These are phyloP conservation scores for Suhomyces taliae DNA, from an alignment of 1,139 yeast genomes.

Conservation along the genomic window DNA sequence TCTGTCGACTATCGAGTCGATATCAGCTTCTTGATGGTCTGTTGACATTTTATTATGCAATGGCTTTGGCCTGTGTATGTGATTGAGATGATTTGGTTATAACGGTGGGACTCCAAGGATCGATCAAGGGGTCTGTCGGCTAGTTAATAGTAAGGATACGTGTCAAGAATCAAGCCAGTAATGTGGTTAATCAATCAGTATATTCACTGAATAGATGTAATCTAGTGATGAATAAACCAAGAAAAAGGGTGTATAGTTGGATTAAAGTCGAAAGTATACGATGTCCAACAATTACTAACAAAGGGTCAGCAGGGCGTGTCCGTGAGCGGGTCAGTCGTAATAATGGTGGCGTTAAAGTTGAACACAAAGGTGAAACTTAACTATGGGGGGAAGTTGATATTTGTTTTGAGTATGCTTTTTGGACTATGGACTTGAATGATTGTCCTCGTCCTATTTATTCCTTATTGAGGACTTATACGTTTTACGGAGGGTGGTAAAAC, in stretches of 20 bases:
- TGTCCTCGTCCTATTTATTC: slow-evolving; percentile 6
- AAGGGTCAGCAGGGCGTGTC: slow-evolving; percentile 9
- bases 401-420: not conserved
- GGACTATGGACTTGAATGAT: slow-evolving; percentile 2
- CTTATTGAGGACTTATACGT: slow-evolving; percentile 6
- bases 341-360: not conserved
- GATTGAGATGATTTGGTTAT: not conserved
- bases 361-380: not conserved
- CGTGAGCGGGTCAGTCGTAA: slow-evolving; percentile 1
- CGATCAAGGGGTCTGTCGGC: too few species aligned
- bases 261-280: slow-evolving; percentile 1
- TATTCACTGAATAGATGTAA: not conserved
- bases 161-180: slow-evolving; percentile 1
- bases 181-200: slow-evolving; percentile 2
- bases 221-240: slow-evolving; percentile 1
- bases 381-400: not conserved
- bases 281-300: slow-evolving; percentile 6
- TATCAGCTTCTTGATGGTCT: slow-evolving; percentile 86
- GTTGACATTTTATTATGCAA: slow-evolving; percentile 24
- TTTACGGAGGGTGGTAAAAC: slow-evolving; percentile 9
- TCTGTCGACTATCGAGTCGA: slow-evolving; percentile 96
- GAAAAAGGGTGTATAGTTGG: not conserved
- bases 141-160: not conserved
- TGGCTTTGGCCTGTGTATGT: slow-evolving; percentile 7
- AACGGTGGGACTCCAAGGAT: not conserved